These are phyloP conservation scores for Fusarium pseudoanthophilum DNA, from an alignment of 2,329 filamentous ascomycete species.

Conservation along the genomic window DNA sequence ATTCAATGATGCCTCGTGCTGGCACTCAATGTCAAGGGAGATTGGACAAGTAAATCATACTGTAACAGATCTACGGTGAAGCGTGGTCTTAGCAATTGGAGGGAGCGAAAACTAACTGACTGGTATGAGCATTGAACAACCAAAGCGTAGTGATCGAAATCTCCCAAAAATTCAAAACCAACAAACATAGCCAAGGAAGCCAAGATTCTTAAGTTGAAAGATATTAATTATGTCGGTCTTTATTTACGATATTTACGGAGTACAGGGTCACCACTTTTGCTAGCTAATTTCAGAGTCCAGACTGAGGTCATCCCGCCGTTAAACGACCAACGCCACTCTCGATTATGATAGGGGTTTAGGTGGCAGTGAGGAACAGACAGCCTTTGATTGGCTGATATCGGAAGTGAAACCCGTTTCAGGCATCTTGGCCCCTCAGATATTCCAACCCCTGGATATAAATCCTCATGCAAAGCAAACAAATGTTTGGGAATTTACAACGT, in stretches of 20 bases:
- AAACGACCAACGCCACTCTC: slow-evolving; percentile 20
- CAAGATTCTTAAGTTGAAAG: neutral
- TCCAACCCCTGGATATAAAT: slow-evolving; percentile 29
- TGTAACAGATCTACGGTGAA: slow-evolving; percentile 10
- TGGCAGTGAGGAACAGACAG: slow-evolving; percentile 19
- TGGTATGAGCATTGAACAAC: slow-evolving; percentile 1
- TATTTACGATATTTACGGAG: slow-evolving; percentile 13
- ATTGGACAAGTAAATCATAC: slow-evolving; percentile 7
- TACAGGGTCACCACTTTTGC: slow-evolving; percentile 10
- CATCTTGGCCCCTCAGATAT: slow-evolving; percentile 28
- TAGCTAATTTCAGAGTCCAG: neutral
- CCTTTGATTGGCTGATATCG: slow-evolving; percentile 26
- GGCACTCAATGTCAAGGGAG: slow-evolving; percentile 28
- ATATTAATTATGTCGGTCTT: slow-evolving; percentile 10
- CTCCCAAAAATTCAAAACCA: neutral
- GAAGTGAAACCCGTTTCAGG: slow-evolving; percentile 45
- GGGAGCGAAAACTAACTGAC: neutral
- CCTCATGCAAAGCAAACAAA: slow-evolving; percentile 21
- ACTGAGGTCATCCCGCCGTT: slow-evolving; percentile 29
- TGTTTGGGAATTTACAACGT: slow-evolving; percentile 10
- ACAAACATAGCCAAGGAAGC: neutral
- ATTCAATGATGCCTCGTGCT: slow-evolving; percentile 21
- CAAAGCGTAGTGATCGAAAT: slow-evolving; percentile 12
- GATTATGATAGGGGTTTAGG: slow-evolving; percentile 10
- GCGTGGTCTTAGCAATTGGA: slow-evolving; percentile 8